Evolutionary conservation across 164 flowering plant genomes (phyloP).

Genomic region (Hamamelis virginiana): DNA sequence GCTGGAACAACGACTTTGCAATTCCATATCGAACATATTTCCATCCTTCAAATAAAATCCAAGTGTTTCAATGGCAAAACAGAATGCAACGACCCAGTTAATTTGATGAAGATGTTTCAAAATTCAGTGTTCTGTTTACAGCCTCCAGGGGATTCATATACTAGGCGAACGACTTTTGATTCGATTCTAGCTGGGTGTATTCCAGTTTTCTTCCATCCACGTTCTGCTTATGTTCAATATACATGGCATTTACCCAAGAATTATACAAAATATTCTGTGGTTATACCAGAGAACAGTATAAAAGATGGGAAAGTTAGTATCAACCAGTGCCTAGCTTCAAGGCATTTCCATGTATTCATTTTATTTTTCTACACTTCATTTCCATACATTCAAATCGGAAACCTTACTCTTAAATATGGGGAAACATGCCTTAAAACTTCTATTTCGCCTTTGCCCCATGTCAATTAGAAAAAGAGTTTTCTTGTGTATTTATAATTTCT

Average conservation of each 20-base stretch:
- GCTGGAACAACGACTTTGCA: conserved; percentile 31
- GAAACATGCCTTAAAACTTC: no score
- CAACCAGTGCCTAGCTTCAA: conserved; percentile 1
- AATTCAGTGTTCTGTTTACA: conserved; percentile 25
- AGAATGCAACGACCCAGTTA: conserved; percentile 25
- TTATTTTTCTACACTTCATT: no score
- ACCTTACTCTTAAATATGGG: no score
- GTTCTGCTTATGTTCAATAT: conserved; percentile 26
- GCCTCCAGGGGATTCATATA: conserved; percentile 30
- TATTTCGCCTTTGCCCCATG: no score
- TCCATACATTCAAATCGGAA: no score
- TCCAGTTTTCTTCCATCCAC: conserved; percentile 29
- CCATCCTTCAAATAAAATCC: conserved; percentile 34
- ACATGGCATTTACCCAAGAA: conserved; percentile 29
- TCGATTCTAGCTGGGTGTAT: no score
- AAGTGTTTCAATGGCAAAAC: conserved; percentile 34
- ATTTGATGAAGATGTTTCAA: conserved; percentile 16
- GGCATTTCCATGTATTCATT: no score
- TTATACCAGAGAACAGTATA: conserved; percentile 19
- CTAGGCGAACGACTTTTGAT: conserved; percentile 31
- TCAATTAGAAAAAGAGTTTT: no score
- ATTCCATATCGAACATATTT: conserved; percentile 55
- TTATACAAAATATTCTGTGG: conserved; percentile 25
- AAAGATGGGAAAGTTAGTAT: conserved; percentile 10
- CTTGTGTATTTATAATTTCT: no score